A percentile compares a stretch with the other conserved stretches of the same genome.
Conservation (phyloP, 257 asterid genomes). For the Paulownia fortunei region DNA sequence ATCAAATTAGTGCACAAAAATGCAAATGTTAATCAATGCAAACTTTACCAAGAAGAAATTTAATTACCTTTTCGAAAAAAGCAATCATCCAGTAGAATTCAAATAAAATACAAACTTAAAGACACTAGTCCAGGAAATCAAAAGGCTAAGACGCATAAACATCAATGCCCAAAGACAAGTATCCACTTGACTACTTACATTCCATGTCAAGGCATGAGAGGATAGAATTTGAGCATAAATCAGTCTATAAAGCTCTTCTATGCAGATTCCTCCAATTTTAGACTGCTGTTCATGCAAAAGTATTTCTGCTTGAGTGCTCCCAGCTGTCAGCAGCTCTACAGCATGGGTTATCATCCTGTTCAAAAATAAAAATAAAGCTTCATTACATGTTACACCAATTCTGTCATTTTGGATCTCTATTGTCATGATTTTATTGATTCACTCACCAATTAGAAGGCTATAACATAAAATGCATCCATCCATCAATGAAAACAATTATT, state of each 20-base stretch:
- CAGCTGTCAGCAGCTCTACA: constrained; percentile 85
- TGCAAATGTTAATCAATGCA: not conserved
- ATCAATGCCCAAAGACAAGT: not conserved
- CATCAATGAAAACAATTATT: not conserved
- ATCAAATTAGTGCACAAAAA: not conserved
- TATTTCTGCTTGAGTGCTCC: constrained; percentile 74
- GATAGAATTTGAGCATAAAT: constrained; percentile 89
- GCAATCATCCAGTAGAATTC: not conserved
- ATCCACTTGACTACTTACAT: constrained; percentile 54
- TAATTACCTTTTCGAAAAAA: not conserved
- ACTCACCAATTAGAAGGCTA: constrained; percentile 26
- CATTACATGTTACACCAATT: constrained; percentile 13
- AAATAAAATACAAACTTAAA: not conserved
- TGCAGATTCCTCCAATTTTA: constrained; percentile 82
- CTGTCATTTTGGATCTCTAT: constrained; percentile 17
- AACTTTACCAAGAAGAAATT: not conserved
- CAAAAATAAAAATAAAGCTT: constrained; percentile 30
- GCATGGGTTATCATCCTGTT: constrained; percentile 92
- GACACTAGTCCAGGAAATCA: constrained; percentile 15
- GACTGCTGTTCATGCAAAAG: constrained; percentile 69
- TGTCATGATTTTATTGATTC: constrained; percentile 25
- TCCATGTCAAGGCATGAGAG: constrained; percentile 95
- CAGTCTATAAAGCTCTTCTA: constrained; percentile 90
- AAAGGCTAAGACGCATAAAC: constrained; percentile 22
- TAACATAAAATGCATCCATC: constrained; percentile 7